Conservation (phyloP, 2,329 filamentous ascomycete species). For the Pseudocercospora vitis region DNA sequence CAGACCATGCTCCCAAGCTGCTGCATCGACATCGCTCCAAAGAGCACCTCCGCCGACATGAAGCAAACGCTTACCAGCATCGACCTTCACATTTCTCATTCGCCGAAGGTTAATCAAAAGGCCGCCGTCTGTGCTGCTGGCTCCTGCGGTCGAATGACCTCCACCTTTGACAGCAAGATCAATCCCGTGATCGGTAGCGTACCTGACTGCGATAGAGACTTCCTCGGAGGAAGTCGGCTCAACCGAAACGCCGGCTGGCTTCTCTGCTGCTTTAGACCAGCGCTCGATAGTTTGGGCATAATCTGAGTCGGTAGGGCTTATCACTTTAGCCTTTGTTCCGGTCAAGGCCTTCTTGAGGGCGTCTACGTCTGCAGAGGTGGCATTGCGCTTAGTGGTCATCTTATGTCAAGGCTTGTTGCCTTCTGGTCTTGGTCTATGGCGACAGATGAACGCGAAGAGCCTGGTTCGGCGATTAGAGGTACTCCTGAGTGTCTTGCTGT, state of each 20-base stretch:
- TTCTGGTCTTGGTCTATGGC: too few species aligned
- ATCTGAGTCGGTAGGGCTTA: slow-evolving; percentile 21
- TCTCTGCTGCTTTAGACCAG: slow-evolving; percentile 32
- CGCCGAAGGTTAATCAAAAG: slow-evolving; percentile 57
- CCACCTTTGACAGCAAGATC: slow-evolving; percentile 57
- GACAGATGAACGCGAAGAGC: too few species aligned
- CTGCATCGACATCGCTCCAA: slow-evolving; percentile 45
- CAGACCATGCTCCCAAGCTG: slow-evolving; percentile 52
- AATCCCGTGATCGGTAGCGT: slow-evolving; percentile 47
- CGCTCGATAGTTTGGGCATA: slow-evolving; percentile 27
- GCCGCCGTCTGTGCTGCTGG: slow-evolving; percentile 53
- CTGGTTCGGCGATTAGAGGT: too few species aligned
- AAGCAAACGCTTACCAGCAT: slow-evolving; percentile 40
- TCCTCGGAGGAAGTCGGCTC: slow-evolving; percentile 45
- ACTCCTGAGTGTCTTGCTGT: too few species aligned
- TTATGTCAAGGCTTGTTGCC: too few species aligned
- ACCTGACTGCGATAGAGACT: slow-evolving; percentile 44
- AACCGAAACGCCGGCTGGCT: slow-evolving; percentile 45
- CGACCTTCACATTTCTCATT: slow-evolving; percentile 54
- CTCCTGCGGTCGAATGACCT: slow-evolving; percentile 57
- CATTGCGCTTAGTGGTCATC: slow-evolving; percentile 12
- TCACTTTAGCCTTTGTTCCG: slow-evolving; percentile 18
- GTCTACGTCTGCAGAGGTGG: slow-evolving; percentile 19
- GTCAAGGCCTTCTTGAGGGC: slow-evolving; percentile 23
- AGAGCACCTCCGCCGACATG: slow-evolving; percentile 26